Base-by-base conservation (phyloP, 2,329 filamentous ascomycete genomes). In the Hirsutella rhossiliensis region DNA sequence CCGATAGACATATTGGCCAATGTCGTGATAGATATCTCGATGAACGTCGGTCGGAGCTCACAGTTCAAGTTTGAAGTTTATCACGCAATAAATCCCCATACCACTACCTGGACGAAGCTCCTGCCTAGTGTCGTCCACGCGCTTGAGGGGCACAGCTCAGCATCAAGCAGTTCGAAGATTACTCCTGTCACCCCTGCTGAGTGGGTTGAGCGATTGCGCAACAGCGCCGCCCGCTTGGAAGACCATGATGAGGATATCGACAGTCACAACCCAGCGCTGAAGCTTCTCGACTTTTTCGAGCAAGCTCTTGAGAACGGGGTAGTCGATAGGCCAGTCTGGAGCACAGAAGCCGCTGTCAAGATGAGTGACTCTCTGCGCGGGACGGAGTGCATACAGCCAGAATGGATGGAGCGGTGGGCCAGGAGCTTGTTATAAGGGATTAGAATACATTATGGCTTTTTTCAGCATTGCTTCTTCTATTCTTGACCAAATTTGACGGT, bases 331-430 rank as follows among this genome's bases (percentile, higher is more conserved):
- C 34, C n/a, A 17, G 17, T 4, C 18, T 47, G 28, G 29, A 32
- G 27, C 40, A 44, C 39, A 17, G 34, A 40, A 30, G 7, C 8
- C 20, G 27, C 40, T 19, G 2, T 39, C 28, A 23, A 17, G 15
- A 19, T 20, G 18, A 34, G 40, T 11, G 20, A 18, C 11, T 19
- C 18, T 19, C 31, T 47, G 19, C 39, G 28, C 23, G 19, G 13
- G 18, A 40, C 29, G 13, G 34, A 40, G 39, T 37, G 42, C 27
- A 38, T 47, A 18, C 45, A 38, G 11, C 28, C 43, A 17, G 39
- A 47, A 19, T 47, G 45, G 45, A 47, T 47, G 42, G 42, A 12
- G 12, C 42, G 45, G 12, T 47, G 45, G 45, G 32, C 44, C 9
- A 11, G 23, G 19, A 38, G 40, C 27, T 39, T 43, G 23, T 28